Base-by-base conservation (phyloP, 352 stramenopile genomes). In the Pythium guiyangense region DNA sequence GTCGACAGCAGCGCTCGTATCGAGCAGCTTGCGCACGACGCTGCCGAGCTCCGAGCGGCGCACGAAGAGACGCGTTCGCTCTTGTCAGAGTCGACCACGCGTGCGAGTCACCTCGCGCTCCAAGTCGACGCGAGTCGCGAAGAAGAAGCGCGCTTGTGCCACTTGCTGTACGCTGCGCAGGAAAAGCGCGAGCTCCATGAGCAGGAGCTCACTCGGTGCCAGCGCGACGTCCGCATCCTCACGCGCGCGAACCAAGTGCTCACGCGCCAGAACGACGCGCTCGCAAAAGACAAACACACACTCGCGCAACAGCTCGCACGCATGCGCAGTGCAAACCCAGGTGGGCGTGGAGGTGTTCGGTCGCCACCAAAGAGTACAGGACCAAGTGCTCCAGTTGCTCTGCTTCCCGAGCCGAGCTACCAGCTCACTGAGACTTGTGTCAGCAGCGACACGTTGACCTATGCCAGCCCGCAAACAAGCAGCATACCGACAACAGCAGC, bases 91-190 rank as follows among this genome's bases (percentile, higher is more conserved):
- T 45, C 29, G 4, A 27, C 20, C 3, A 17, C 34, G 12, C 20
- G 26, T 22, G 35, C 50, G 11, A 5, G 8, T n/a, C 39, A 26
- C 2, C 12, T 49, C 2, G 10, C 46, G 47, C 52, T 51, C 15
- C 31, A 52, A 27, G 37, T 65, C 10, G 42, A 26, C 5, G n/a
- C 35, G 22, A 53, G 43, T 25, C 12, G 37, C 15, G 47, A 56
- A 5, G 59, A 70, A 56, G 29, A 54, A 5, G n/a, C 20, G 22
- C 15, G 55, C 6, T 22, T 71, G 27, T 52, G 51, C 27, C 55
- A 61, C 22, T 31, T 71, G 1, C 35, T 70, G n/a, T 70, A 64
- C 31, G 63, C 56, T 10, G 44, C 50, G 18, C 54, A 67, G 40
- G 59, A 67, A 25, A 54, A 48, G 35, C 45, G 43, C 18, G 63